Conservation (phyloP, 495 filamentous ascomycete genomes). For the Xylaria grammica region DNA sequence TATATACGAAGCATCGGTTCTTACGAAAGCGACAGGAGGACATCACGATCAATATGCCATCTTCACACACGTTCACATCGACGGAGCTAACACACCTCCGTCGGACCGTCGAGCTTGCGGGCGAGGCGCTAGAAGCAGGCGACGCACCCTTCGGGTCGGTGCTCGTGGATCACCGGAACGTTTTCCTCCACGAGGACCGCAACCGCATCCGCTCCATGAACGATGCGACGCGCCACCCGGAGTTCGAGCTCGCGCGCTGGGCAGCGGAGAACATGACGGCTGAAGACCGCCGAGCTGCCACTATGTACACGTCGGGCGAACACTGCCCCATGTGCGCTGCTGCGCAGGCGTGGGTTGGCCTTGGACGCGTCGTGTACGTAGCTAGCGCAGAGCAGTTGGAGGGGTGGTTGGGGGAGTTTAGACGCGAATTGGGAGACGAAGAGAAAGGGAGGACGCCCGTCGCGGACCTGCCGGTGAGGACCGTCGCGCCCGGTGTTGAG, state of each 20-base stretch:
- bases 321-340: conserved; percentile 44
- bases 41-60: neutral
- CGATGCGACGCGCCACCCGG: conserved; percentile 28
- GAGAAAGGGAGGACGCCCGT: neutral
- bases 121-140: conserved; percentile 37
- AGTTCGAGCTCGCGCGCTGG: conserved; percentile 30
- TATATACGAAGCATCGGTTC: neutral
- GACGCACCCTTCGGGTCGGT: conserved; percentile 39
- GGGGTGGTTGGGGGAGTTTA: conserved; percentile 19
- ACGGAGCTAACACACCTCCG: conserved; percentile 10
- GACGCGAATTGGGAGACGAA: neutral
- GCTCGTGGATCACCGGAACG: conserved; percentile 15
- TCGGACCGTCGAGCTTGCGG: conserved; percentile 32
- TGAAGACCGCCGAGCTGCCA: conserved; percentile 32
- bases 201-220: conserved; percentile 22
- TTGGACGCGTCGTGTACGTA: conserved; percentile 40
- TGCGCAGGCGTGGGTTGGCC: conserved; percentile 36
- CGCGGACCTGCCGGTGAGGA: neutral
- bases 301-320: conserved; percentile 44
- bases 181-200: conserved; percentile 21
- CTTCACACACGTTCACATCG: neutral
- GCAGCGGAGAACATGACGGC: conserved; percentile 29
- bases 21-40: neutral
- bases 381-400: conserved; percentile 15
- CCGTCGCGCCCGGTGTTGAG: conserved; percentile 13